Conservation (phyloP, 768 basidiomycete genomes). For the Psilocybe sp. region DNA sequence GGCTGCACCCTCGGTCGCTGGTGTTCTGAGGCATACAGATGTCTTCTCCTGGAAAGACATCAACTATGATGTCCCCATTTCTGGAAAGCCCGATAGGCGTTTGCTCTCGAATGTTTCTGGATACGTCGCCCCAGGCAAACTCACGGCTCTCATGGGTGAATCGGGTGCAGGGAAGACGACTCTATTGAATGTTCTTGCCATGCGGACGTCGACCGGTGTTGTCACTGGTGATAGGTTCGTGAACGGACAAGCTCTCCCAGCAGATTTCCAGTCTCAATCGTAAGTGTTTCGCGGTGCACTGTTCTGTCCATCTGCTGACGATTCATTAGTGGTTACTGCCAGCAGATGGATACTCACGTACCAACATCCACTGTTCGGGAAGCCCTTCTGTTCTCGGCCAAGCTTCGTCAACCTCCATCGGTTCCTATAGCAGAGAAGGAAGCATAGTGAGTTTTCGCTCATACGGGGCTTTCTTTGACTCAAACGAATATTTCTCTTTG, state of each 20-base stretch:
- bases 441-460: conserved; percentile 43
- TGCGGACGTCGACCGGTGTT: conserved; percentile 45
- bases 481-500: too few relatives aligned
- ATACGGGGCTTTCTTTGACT: too few relatives aligned
- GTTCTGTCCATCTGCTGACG: not conserved
- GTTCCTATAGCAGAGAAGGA: conserved; percentile 73
- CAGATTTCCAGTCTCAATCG: conserved; percentile 66
- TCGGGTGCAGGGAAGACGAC: conserved; percentile 56
- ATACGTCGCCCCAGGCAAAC: conserved; percentile 77
- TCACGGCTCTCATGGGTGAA: conserved; percentile 77
- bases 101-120: conserved; percentile 75
- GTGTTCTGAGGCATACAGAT: conserved; percentile 36
- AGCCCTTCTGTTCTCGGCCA: conserved; percentile 79
- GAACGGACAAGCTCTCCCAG: conserved; percentile 49
- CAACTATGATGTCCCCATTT: conserved; percentile 66
- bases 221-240: conserved; percentile 53
- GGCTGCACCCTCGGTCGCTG: not conserved
- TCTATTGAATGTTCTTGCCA: conserved; percentile 54
- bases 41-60: conserved; percentile 83
- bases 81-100: conserved; percentile 38
- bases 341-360: conserved; percentile 83
- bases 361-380: conserved; percentile 79
- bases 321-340: conserved; percentile 61
- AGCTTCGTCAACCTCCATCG: conserved; percentile 68
- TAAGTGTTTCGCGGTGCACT: conserved; percentile 9